phyloP scores from a whole-genome alignment of 1,284 basidiomycete species.

The Cystobasidium slooffiae region DNA sequence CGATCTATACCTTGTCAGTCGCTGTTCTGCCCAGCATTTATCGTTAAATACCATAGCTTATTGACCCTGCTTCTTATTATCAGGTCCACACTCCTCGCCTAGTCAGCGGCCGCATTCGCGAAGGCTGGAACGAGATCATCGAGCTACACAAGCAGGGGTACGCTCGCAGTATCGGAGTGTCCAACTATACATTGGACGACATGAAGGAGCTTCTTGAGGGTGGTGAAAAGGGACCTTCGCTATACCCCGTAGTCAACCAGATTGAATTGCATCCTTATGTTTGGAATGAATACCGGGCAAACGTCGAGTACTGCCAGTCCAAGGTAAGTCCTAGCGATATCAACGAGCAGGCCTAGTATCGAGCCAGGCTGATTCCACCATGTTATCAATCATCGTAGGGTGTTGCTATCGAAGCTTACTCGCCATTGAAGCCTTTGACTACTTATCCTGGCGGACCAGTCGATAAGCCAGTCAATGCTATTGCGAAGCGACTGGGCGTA shows the following conservation, averaged over 20 bases:
- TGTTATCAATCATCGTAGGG: constrained; percentile 56
- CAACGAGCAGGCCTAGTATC: background rate
- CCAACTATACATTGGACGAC: constrained; percentile 68
- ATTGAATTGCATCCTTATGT: constrained; percentile 71
- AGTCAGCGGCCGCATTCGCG: constrained; percentile 62
- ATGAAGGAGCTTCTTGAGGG: constrained; percentile 64
- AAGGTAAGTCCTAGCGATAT: constrained; percentile 4
- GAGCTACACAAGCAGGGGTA: constrained; percentile 64
- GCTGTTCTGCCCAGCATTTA: constrained; percentile 53
- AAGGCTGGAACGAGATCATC: constrained; percentile 69
- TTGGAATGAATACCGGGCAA: constrained; percentile 62
- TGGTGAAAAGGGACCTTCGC: constrained; percentile 25
- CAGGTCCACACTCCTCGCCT: constrained; percentile 43
- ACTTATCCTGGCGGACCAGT: constrained; percentile 68
- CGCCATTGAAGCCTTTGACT: constrained; percentile 70
- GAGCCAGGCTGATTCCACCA: background rate
- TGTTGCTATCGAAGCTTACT: constrained; percentile 73
- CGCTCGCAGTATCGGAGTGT: constrained; percentile 74
- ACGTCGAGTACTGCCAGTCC: constrained; percentile 64
- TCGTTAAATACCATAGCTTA: background rate
- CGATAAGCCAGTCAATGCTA: constrained; percentile 65
- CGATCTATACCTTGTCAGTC: constrained; percentile 66
- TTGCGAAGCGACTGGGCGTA: constrained; percentile 64
- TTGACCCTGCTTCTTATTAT: background rate
- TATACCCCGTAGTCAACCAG: constrained; percentile 73